A percentile compares a stretch with the other conserved stretches of the same genome.
These are phyloP conservation scores for Melocanna baccifera DNA, from an alignment of 176 grass and related monocot genomes.

Conservation along the genomic window DNA sequence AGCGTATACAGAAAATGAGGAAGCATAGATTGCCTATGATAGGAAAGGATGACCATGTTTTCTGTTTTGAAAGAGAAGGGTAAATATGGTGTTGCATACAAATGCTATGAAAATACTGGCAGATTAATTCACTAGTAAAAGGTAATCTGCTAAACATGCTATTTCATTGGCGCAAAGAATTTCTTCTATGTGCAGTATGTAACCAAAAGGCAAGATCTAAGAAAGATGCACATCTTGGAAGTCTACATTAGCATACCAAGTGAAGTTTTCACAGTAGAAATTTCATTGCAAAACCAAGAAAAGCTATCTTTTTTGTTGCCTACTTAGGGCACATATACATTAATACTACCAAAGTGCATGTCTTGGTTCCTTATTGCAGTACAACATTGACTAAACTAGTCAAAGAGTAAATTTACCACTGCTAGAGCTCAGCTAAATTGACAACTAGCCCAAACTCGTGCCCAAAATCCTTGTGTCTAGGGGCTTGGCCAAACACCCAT, in stretches of 20 bases:
- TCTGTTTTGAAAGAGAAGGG: not conserved
- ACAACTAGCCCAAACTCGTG: not conserved
- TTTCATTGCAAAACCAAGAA: too few relatives aligned
- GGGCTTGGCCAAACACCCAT: not conserved
- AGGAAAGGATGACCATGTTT: not conserved
- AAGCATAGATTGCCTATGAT: not conserved
- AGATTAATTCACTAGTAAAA: not conserved
- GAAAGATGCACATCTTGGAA: not conserved
- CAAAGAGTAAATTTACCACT: not conserved
- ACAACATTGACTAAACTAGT: not conserved
- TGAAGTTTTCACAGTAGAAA: not conserved
- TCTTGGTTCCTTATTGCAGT: not conserved
- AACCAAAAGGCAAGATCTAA: not conserved
- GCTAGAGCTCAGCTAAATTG: not conserved
- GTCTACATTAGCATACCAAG: not conserved
- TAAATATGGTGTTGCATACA: too few relatives aligned
- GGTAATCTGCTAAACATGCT: not conserved
- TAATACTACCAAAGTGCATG: not conserved
- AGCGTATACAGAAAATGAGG: too few relatives aligned
- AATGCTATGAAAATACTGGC: not conserved
- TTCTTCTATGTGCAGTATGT: not conserved
- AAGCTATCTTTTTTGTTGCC: too few relatives aligned
- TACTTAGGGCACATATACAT: too few relatives aligned
- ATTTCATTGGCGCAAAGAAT: not conserved
- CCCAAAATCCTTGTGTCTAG: not conserved